Conservation (phyloP, 2,329 filamentous ascomycete species). For the Grosmannia huntii region DNA sequence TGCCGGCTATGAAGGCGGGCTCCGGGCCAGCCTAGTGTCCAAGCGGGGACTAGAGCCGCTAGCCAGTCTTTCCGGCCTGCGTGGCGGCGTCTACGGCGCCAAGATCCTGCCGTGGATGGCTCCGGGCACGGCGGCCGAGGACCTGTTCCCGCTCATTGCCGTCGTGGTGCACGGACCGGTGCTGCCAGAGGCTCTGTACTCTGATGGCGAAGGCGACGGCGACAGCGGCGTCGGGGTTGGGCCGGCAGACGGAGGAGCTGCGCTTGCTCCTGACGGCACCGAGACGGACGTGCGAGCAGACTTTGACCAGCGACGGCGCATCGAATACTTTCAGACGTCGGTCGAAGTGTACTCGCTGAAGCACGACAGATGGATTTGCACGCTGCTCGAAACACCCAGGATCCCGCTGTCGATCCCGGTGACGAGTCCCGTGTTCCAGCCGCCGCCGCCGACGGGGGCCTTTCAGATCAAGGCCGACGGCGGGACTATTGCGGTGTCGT, state of each 20-base stretch:
- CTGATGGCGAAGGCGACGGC: not conserved
- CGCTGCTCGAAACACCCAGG: constrained; percentile 59
- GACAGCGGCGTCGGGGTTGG: constrained; percentile 12
- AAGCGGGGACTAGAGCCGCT: constrained; percentile 59
- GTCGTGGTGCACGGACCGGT: constrained; percentile 70
- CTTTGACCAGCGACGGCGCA: constrained; percentile 14
- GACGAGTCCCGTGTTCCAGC: constrained; percentile 50
- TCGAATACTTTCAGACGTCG: constrained; percentile 67
- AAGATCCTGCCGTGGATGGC: constrained; percentile 66
- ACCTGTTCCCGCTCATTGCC: constrained; percentile 60
- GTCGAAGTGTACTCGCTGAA: constrained; percentile 81
- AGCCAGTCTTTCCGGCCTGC: constrained; percentile 60
- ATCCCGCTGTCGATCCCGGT: constrained; percentile 45
- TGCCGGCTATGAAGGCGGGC: constrained; percentile 65
- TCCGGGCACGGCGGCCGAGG: constrained; percentile 33
- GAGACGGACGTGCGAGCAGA: constrained; percentile 10
- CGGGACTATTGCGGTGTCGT: constrained; percentile 61
- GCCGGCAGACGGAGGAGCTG: not conserved
- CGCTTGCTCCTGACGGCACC: not conserved
- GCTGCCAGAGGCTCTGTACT: constrained; percentile 24
- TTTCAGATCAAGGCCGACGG: constrained; percentile 62
- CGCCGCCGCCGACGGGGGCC: constrained; percentile 58
- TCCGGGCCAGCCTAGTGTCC: constrained; percentile 63
- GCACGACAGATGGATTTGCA: constrained; percentile 57
- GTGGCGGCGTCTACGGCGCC: constrained; percentile 67